Conservation (phyloP, 169 alveolate species). For the Plasmodium sp. region DNA sequence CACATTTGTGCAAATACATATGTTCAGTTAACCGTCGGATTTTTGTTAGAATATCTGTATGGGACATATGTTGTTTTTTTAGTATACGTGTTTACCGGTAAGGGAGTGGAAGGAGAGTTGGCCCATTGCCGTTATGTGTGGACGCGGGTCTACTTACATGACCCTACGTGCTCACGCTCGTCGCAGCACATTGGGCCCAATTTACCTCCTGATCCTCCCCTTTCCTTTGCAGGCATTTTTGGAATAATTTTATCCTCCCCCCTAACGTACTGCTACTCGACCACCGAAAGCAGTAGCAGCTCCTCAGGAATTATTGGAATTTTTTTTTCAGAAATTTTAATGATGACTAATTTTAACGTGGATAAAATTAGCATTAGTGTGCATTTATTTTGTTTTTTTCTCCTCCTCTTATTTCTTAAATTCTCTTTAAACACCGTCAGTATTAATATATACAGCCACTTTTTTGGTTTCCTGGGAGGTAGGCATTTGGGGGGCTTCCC, state of each 20-base stretch:
- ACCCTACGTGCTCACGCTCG: not conserved
- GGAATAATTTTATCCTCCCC: conserved; percentile 73
- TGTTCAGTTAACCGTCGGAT: conserved; percentile 74
- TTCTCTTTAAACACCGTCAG: conserved; percentile 60
- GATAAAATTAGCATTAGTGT: conserved; percentile 75
- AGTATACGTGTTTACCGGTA: conserved; percentile 73
- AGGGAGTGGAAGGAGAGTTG: conserved; percentile 1
- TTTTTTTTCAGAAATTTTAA: conserved; percentile 74
- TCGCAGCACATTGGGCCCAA: not conserved
- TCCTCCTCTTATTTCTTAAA: conserved; percentile 67
- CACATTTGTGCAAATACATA: conserved; percentile 77
- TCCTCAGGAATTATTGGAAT: conserved; percentile 74
- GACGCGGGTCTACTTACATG: not conserved
- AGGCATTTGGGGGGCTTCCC: not conserved
- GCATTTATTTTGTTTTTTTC: conserved; percentile 73
- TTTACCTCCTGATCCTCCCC: not conserved
- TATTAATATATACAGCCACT: conserved; percentile 70
- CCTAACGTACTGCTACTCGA: conserved; percentile 70
- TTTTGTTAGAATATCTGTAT: conserved; percentile 70
- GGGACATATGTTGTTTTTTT: conserved; percentile 74
- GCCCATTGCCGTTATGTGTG: not conserved
- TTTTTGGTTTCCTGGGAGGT: conserved; percentile 76
- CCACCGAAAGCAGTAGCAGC: conserved; percentile 76
- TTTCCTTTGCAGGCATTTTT: conserved; percentile 46
- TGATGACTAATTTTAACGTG: conserved; percentile 77